A percentile compares a stretch with the other conserved stretches of the same genome.
Evolutionary conservation across 164 flowering plant species (phyloP).

Genomic region (Stephania cephalantha): DNA sequence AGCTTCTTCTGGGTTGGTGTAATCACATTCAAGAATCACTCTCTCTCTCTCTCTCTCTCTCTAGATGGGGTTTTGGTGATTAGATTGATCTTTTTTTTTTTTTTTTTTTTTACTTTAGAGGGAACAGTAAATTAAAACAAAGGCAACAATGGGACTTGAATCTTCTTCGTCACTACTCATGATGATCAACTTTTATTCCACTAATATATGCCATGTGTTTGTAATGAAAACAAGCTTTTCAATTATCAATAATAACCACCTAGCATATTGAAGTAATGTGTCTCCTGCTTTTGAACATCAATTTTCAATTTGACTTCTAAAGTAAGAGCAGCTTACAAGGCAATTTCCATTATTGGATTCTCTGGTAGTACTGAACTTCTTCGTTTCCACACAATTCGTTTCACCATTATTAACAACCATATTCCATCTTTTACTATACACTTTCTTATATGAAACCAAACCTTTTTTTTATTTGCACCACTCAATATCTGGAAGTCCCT

Average conservation of each 20-base stretch:
- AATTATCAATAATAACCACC: not conserved
- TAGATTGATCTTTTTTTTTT: not conserved
- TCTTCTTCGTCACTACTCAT: no score
- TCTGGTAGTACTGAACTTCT: no score
- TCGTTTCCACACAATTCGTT: no score
- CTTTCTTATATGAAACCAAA: no score
- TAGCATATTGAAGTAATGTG: not conserved
- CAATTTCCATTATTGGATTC: no score
- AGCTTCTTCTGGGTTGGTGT: not conserved
- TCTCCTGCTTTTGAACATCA: slow-evolving; percentile 4
- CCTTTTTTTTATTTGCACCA: no score
- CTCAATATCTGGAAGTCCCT: no score
- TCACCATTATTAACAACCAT: no score
- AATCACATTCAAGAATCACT: not conserved
- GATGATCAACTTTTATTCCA: not conserved
- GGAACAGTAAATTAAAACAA: not conserved
- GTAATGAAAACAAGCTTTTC: not conserved
- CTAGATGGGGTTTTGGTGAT: not conserved
- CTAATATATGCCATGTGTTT: not conserved
- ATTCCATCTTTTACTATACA: no score
- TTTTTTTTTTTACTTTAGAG: not conserved
- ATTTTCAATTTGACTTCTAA: not conserved
- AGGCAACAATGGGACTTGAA: not conserved
- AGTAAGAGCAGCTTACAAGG: not conserved
- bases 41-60: not conserved